phyloP scores from a whole-genome alignment of 371 early-diverging fungal genomes.

The Mortierella sp. region DNA sequence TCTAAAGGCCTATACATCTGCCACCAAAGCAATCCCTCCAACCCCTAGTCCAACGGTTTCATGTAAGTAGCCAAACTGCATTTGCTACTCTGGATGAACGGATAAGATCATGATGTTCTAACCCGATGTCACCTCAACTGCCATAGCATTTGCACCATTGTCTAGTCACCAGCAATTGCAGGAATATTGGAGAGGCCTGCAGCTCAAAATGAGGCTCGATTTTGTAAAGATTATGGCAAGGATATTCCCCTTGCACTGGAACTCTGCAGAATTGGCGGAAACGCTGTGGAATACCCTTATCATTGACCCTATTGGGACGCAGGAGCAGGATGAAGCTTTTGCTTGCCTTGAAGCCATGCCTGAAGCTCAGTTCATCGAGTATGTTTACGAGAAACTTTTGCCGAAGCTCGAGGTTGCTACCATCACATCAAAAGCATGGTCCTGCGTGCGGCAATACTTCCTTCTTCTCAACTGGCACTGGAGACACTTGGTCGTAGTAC shows the following conservation, averaged over 20 bases:
- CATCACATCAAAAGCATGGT: slow-evolving; percentile 49
- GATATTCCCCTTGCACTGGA: slow-evolving; percentile 36
- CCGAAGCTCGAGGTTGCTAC: slow-evolving; percentile 47
- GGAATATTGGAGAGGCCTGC: slow-evolving; percentile 29
- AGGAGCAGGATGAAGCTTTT: slow-evolving; percentile 56
- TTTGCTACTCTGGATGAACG: too few relatives aligned
- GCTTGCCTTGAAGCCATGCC: slow-evolving; percentile 46
- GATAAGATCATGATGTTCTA: too few relatives aligned
- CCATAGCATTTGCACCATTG: slow-evolving; percentile 35
- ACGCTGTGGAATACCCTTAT: slow-evolving; percentile 54
- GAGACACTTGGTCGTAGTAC: slow-evolving; percentile 26
- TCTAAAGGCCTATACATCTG: slow-evolving; percentile 22
- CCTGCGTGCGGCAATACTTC: slow-evolving; percentile 53
- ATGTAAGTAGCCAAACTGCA: slow-evolving; percentile 32
- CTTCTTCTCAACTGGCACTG: slow-evolving; percentile 49
- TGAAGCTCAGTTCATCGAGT: slow-evolving; percentile 44
- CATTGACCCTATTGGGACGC: slow-evolving; percentile 49
- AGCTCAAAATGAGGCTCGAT: slow-evolving; percentile 42
- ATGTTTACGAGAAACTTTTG: slow-evolving; percentile 51
- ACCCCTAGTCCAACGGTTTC: slow-evolving; percentile 34
- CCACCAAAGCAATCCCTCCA: slow-evolving; percentile 28
- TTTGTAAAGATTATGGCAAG: slow-evolving; percentile 48
- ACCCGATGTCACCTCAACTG: too few relatives aligned
- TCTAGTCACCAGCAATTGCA: slow-evolving; percentile 17
- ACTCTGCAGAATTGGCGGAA: slow-evolving; percentile 49